These are phyloP conservation scores for Abortiporus biennis DNA, from an alignment of 1,284 basidiomycete species.

Conservation along the genomic window DNA sequence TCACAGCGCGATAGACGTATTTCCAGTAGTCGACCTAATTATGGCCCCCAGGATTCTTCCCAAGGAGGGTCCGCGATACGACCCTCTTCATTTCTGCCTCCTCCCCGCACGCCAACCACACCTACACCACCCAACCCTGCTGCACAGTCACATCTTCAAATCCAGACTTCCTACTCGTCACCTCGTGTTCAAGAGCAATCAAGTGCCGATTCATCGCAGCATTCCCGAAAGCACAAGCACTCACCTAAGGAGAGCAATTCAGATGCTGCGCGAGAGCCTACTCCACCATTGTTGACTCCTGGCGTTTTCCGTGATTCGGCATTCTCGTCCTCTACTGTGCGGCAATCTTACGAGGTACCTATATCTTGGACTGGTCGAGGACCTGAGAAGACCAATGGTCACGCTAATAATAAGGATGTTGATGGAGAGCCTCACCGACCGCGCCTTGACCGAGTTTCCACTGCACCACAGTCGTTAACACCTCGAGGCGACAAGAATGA, in stretches of 20 bases:
- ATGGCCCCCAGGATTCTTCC: too few relatives aligned
- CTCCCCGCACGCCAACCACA: too few relatives aligned
- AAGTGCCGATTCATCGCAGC: too few relatives aligned
- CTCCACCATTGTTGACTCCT: conserved; percentile 27
- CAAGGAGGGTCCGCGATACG: too few relatives aligned
- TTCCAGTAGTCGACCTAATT: too few relatives aligned
- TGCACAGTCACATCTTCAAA: too few relatives aligned
- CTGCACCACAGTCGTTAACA: conserved; percentile 16
- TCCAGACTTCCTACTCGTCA: too few relatives aligned
- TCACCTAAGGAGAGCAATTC: too few relatives aligned
- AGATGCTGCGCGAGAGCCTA: conserved; percentile 18
- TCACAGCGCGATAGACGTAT: background rate
- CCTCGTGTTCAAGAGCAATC: too few relatives aligned
- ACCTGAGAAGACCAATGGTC: conserved; percentile 10
- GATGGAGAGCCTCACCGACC: background rate
- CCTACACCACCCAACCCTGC: too few relatives aligned
- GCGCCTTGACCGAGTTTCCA: background rate
- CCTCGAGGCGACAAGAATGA: conserved; percentile 24
- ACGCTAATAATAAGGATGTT: background rate
- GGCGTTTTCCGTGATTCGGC: conserved; percentile 32
- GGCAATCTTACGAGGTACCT: conserved; percentile 25
- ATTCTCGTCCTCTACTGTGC: conserved; percentile 24
- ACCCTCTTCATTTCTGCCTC: too few relatives aligned
- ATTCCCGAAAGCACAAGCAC: too few relatives aligned
- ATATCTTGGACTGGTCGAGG: conserved; percentile 24